Evolutionary conservation across 768 basidiomycete genomes (phyloP).

Genomic region (Collybia nuda): DNA sequence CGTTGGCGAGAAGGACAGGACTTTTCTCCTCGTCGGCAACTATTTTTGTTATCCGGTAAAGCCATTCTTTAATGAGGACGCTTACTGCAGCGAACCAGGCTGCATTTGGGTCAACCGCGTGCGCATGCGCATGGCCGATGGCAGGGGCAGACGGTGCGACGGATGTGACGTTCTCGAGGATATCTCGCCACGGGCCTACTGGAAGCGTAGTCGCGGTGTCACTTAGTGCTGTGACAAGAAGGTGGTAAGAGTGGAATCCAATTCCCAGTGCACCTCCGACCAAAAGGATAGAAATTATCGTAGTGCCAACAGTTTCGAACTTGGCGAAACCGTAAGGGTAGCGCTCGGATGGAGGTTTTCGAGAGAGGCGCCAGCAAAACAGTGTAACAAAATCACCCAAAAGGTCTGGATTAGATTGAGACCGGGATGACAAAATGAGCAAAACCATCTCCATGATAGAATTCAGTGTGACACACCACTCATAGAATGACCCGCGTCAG

Average conservation of each 20-base stretch:
- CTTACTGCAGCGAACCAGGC: conserved; percentile 92
- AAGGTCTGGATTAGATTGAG: conserved; percentile 48
- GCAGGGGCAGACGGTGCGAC: conserved; percentile 54
- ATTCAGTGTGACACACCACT: conserved; percentile 57
- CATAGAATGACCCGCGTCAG: conserved; percentile 90
- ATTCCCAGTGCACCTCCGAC: conserved; percentile 83
- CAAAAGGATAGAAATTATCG: conserved; percentile 83
- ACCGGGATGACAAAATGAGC: conserved; percentile 5
- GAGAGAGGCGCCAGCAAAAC: conserved; percentile 83
- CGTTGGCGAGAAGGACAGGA: conserved; percentile 93
- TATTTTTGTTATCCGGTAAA: conserved; percentile 84
- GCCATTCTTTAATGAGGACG: conserved; percentile 86
- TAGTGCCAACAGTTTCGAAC: conserved; percentile 95
- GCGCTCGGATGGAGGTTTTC: conserved; percentile 71
- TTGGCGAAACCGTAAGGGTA: conserved; percentile 93
- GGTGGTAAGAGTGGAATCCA: conserved; percentile 87
- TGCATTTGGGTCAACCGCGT: conserved; percentile 85
- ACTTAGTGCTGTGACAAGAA: conserved; percentile 72
- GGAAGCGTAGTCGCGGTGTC: conserved; percentile 65
- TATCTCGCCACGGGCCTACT: conserved; percentile 60
- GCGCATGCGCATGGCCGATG: conserved; percentile 55
- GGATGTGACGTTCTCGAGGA: conserved; percentile 57
- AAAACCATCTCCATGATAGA: no score
- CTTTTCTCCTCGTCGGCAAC: conserved; percentile 92
- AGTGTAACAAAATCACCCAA: conserved; percentile 91